A percentile compares a stretch with the other conserved stretches of the same genome.
Evolutionary conservation across 805 yeast species (phyloP).

Genomic region (Kodamaea hsintzibuensis): DNA sequence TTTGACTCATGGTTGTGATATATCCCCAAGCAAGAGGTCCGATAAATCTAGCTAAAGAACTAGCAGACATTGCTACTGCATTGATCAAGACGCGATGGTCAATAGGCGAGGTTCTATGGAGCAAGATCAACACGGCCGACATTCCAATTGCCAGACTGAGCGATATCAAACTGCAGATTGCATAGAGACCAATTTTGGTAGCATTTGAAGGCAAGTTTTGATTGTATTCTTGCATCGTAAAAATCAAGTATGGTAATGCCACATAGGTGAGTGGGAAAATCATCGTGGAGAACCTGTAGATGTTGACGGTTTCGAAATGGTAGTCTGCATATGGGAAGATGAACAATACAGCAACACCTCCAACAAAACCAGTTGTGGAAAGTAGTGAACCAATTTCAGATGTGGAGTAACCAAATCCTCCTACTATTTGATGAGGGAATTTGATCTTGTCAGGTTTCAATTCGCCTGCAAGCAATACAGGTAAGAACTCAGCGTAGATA

Average conservation of each 20-base stretch:
- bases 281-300: constrained; percentile 43
- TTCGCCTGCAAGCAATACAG: constrained; percentile 50
- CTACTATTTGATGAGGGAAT: constrained; percentile 51
- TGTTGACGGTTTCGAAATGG: constrained; percentile 43
- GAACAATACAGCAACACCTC: constrained; percentile 49
- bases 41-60: constrained; percentile 54
- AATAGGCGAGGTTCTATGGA: constrained; percentile 55
- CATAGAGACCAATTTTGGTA: constrained; percentile 27
- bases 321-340: constrained; percentile 55
- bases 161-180: constrained; percentile 23
- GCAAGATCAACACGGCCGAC: constrained; percentile 54
- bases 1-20: constrained; percentile 32
- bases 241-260: constrained; percentile 49
- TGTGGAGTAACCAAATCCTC: constrained; percentile 53
- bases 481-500: constrained; percentile 55
- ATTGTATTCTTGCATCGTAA: constrained; percentile 38
- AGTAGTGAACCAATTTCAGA: constrained; percentile 51
- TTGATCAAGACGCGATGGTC: constrained; percentile 60
- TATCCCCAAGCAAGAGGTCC: constrained; percentile 62
- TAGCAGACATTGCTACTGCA: constrained; percentile 53
- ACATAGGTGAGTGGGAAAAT: constrained; percentile 48
- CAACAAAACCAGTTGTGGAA: constrained; percentile 55
- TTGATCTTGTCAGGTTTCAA: constrained; percentile 25
- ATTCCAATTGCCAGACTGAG: constrained; percentile 47
- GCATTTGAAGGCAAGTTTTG: constrained; percentile 23